Percentiles rank a stretch among this genome's conserved stretches.
These are phyloP conservation scores for Chlamydomonas eustigma DNA, from an alignment of 139 green algal genomes.

Conservation along the genomic window DNA sequence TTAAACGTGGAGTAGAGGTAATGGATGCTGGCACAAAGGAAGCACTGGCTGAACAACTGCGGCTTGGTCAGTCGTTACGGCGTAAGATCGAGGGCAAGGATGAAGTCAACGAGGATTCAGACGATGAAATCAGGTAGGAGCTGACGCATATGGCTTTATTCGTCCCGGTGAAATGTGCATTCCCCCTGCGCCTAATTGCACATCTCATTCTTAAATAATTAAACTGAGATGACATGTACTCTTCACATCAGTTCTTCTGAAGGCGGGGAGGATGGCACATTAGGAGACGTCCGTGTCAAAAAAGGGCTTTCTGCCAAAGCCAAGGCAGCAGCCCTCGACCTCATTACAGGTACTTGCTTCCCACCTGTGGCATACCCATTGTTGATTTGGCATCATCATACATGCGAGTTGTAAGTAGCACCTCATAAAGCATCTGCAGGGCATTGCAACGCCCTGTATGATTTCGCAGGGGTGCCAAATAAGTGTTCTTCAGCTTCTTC, in stretches of 20 bases:
- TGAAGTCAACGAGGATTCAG: constrained; percentile 3
- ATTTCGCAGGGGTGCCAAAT: constrained; percentile 20
- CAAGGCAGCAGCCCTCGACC: constrained; percentile 55
- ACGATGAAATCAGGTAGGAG: constrained; percentile 23
- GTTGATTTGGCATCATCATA: too few relatives aligned
- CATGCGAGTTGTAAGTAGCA: too few relatives aligned
- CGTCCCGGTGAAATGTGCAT: too few relatives aligned
- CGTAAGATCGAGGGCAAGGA: constrained; percentile 55
- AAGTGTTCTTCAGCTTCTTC: too few relatives aligned
- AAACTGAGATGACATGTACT: background rate
- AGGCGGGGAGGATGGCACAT: background rate
- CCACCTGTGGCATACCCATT: too few relatives aligned
- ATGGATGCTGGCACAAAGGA: constrained; percentile 50
- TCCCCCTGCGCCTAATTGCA: too few relatives aligned
- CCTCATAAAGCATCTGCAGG: constrained; percentile 17
- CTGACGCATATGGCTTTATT: background rate
- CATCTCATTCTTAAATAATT: too few relatives aligned
- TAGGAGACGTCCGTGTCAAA: constrained; percentile 5
- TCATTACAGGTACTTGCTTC: too few relatives aligned
- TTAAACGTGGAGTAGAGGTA: constrained; percentile 67
- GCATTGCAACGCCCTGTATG: background rate
- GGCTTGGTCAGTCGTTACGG: constrained; percentile 74
- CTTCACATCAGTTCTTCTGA: constrained; percentile 13
- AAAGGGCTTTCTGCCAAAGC: background rate
- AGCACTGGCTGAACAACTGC: constrained; percentile 84